These are phyloP conservation scores for Camelina hispida DNA, from an alignment of 345 rosid species.

Conservation along the genomic window DNA sequence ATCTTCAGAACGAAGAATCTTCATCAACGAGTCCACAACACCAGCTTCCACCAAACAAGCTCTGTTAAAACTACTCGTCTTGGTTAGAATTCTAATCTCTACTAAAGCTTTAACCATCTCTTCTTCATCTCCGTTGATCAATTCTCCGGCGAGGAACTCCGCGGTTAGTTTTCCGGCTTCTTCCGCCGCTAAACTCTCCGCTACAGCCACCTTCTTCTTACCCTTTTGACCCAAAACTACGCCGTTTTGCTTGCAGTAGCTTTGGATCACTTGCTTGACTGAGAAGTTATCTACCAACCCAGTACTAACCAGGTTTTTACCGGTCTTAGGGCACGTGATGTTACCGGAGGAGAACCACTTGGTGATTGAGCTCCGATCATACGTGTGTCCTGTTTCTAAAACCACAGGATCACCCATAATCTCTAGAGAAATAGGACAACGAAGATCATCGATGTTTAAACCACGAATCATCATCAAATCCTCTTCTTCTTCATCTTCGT, in stretches of 20 bases:
- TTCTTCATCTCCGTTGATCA: slow-evolving; percentile 46
- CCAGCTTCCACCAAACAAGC: slow-evolving; percentile 78
- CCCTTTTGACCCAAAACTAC: slow-evolving; percentile 21
- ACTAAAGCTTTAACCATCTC: slow-evolving; percentile 60
- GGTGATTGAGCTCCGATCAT: slow-evolving; percentile 67
- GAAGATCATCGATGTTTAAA: slow-evolving; percentile 65
- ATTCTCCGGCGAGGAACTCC: slow-evolving; percentile 52
- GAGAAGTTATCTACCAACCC: slow-evolving; percentile 55
- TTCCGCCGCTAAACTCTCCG: slow-evolving; percentile 65
- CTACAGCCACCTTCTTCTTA: slow-evolving; percentile 40
- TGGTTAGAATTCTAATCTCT: slow-evolving; percentile 73
- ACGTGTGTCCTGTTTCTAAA: slow-evolving; percentile 69
- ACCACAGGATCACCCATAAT: slow-evolving; percentile 74
- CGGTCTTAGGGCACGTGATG: slow-evolving; percentile 71
- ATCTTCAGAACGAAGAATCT: slow-evolving; percentile 51
- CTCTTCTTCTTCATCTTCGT: slow-evolving; percentile 28
- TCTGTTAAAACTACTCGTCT: slow-evolving; percentile 65
- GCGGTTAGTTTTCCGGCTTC: slow-evolving; percentile 59
- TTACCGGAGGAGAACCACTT: slow-evolving; percentile 75
- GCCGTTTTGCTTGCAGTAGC: slow-evolving; percentile 54
- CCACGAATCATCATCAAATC: slow-evolving; percentile 30
- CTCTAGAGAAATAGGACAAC: slow-evolving; percentile 78
- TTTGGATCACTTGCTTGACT: slow-evolving; percentile 57
- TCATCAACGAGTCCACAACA: slow-evolving; percentile 50
- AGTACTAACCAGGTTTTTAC: slow-evolving; percentile 51